Evolutionary conservation across 2,329 filamentous ascomycete genomes (phyloP), one percentile per base, ranked within the genome.

Genomic region (Fusarium sp.): DNA sequence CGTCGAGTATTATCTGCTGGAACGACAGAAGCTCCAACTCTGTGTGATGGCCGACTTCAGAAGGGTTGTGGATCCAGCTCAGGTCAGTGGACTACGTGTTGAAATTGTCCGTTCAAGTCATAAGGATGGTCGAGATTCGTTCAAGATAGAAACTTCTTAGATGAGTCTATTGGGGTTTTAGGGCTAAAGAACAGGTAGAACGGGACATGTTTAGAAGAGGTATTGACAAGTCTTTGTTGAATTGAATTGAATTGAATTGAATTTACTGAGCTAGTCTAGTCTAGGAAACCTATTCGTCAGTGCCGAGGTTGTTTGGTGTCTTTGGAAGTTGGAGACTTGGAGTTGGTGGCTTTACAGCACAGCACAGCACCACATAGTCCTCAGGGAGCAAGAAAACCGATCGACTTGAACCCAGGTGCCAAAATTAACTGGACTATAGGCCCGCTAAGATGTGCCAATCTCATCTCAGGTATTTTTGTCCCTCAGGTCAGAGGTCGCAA

Each of bases 1-100:
- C 13, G 81, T 85, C 6, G 79, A 81, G 42, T 83, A 85, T 3
- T 87, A 85, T 67, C 80, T 89, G n/a, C 75, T 74, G 30, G 65
- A 80, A 8, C 50, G n/a, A 52, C 32, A 36, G 50, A 72, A 79
- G 12, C 78, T 89, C 14, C 76, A 83, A 45, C 80, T 83, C 55
- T 70, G 78, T 17, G 77, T 83, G 9, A 74, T 79, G 15, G 72
- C 72, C 3, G 79, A 76, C 52, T 64, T 81, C 30, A 74, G 78
- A 28, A 56, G 68, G 8, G 74, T 77, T 34, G 68, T 82, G 17
- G 72, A 79, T 18, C 72, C 79, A 13, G 39, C 41, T 11, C 39
- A 58, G 11, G 78, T 83, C 6, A 77, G 73, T 11, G 81, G 81
- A 3, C 71, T 83, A 10, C 74, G 74, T 54, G 72, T 83, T 28